Percentiles rank a stretch among this genome's conserved stretches.
These are phyloP conservation scores for Stentor coeruleus DNA, from an alignment of 73 alveolate genomes.

Conservation along the genomic window DNA sequence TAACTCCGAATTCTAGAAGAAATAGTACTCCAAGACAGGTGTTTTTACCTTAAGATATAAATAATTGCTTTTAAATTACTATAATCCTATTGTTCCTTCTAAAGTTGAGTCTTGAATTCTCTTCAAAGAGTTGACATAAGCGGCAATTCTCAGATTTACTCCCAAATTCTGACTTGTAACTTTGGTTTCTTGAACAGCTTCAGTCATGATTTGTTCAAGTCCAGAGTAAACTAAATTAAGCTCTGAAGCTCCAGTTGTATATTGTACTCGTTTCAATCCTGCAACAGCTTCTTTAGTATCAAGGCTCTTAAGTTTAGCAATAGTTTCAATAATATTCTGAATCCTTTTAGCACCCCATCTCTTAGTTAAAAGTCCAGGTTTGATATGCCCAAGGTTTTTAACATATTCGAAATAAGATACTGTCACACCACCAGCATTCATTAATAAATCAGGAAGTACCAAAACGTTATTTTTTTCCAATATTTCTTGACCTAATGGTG, in stretches of 20 bases:
- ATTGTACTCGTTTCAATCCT: constrained; percentile 28
- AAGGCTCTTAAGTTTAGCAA: constrained; percentile 38
- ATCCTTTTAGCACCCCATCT: constrained; percentile 71
- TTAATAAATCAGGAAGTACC: constrained; percentile 77
- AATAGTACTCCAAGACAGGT: neutral
- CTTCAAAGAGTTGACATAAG: constrained; percentile 26
- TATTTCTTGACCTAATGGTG: constrained; percentile 64
- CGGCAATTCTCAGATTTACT: constrained; percentile 72
- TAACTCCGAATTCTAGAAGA: neutral
- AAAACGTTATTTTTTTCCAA: constrained; percentile 56
- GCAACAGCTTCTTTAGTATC: constrained; percentile 43
- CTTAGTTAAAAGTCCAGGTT: constrained; percentile 77
- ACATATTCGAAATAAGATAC: constrained; percentile 89
- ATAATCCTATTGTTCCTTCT: constrained; percentile 4
- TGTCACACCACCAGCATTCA: constrained; percentile 88
- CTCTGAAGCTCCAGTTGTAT: constrained; percentile 34
- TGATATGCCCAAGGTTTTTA: constrained; percentile 70
- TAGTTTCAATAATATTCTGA: constrained; percentile 40
- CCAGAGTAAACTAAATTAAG: constrained; percentile 79
- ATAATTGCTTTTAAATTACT: neutral
- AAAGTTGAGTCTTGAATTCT: neutral
- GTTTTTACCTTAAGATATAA: neutral
- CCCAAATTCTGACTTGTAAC: constrained; percentile 39
- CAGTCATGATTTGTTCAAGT: constrained; percentile 79
- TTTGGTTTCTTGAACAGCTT: constrained; percentile 52